Evolutionary conservation across 2,329 filamentous ascomycete species (phyloP), one percentile per base, ranked within the genome.

Genomic region (Calonectria henricotiae): DNA sequence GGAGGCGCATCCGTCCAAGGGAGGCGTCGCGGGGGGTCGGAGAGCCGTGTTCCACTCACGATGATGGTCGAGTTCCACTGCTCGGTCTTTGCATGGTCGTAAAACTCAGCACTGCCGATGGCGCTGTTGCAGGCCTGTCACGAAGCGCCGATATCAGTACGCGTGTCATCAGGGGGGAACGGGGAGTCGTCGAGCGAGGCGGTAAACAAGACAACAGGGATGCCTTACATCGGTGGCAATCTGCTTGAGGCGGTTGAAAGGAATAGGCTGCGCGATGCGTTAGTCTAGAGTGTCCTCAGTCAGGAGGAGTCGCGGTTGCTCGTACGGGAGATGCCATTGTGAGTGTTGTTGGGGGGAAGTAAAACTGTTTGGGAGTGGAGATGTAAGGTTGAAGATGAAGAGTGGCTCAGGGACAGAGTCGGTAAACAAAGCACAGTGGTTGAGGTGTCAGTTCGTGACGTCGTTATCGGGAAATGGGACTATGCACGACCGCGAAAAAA

Each of bases 51-150:
- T 76, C 66, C 65, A 73, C 77, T 71, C 89, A 97, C 95, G 83
- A 98, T 98, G 83, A 99, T 98, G 75, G 88, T 87, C 39, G 93
- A 93, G 86, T 98, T 98, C 96, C 96, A 98, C 77, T 90, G 86
- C 80, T 93, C 90, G 41, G 96, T 97, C 81, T 93, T 92, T 67
- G 91, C 84, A 84, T 98, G 96, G 75, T 97, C 93, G 86, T 99
- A 99, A 84, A 89, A 91, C 72, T 94, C 91, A 70, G 91, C 91
- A 73, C 85, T 88, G 72, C 91, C 90, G 78, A 98, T 89, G 70
- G 94, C 93, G 76, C 88, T 88, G 80, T 93, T 91, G 87, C 95
- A 98, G 76, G 94, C 95, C 95, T 98, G 67, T 54, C 46, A 43
- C 41, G 51, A 54, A 72, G 44, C 25, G 55, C 43, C 37, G 41